Percentiles rank a stretch among this genome's conserved stretches.
Conservation (phyloP, 2,329 filamentous ascomycete species). For the Penicillium sp. region DNA sequence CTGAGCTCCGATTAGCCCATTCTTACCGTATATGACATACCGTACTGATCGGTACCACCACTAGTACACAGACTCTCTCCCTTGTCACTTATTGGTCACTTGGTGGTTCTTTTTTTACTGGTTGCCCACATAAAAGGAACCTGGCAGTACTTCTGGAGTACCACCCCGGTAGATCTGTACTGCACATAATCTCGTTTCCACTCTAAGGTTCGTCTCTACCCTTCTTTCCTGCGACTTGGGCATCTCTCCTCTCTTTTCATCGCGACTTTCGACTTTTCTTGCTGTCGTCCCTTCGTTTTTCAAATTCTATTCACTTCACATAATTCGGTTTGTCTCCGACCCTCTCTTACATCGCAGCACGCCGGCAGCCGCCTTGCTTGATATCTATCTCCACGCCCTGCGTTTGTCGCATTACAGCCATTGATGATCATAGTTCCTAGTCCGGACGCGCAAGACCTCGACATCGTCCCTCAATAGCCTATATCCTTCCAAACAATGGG, state of each 20-base stretch:
- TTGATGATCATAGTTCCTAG: conserved; percentile 12
- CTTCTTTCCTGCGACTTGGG: conserved; percentile 11
- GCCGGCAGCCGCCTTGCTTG: conserved; percentile 9
- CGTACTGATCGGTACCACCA: conserved; percentile 12
- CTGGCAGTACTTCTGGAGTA: conserved; percentile 16
- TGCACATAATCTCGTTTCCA: conserved; percentile 17
- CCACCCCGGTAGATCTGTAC: conserved; percentile 14
- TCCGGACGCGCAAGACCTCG: conserved; percentile 29
- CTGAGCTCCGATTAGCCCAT: conserved; percentile 11
- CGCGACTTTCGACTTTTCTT: background rate
- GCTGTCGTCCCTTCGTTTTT: background rate
- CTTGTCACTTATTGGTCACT: conserved; percentile 20
- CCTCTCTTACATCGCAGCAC: conserved; percentile 5
- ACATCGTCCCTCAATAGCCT: conserved; percentile 7
- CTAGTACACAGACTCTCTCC: background rate
- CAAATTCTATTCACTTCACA: background rate
- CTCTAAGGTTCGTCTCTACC: conserved; percentile 19
- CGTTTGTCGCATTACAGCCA: conserved; percentile 35
- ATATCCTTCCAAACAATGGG: conserved; percentile 40
- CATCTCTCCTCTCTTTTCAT: conserved; percentile 2
- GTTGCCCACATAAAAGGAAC: conserved; percentile 13
- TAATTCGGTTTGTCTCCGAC: background rate
- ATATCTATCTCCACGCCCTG: conserved; percentile 28
- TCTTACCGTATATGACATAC: conserved; percentile 11
- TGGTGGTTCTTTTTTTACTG: conserved; percentile 13